Base-by-base conservation (phyloP, 306 rosid species). In the Citrullus mucosospermus region DNA sequence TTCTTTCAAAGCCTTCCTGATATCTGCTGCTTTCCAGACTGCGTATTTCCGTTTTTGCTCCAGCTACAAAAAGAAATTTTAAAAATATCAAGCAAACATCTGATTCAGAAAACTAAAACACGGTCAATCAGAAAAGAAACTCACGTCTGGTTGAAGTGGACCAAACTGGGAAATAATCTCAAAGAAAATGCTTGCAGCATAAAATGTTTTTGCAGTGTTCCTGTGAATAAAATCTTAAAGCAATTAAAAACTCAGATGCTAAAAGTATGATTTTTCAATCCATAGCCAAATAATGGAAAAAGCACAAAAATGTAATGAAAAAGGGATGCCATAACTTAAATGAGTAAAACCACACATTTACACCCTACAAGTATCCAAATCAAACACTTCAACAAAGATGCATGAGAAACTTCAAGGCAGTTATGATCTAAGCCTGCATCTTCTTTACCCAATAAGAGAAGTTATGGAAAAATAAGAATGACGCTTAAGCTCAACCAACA, bases 31-130 rank as follows among this genome's bases (percentile, higher is more conserved):
- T 91, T 96, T 96, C 99, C 99, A 96, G 71, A 50, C 94, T 74
- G 99, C 97, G 77, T 96, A 96, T 85, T 96, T 96, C 88, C 92
- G 98, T 79, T 96, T 96, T 91, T 96, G 92, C 89, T 96, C 99
- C 79, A 96, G 89, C 99, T 96, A 89, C 79, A 79, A 85, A 78
- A 83, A 82, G 81, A 71, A 78, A 55, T 62, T 82, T 71, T 0
- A 53, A 32, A 78, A 75, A 80, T 77, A 77, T 78, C 56, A 43
- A 62, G 68, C 58, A 53, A 78, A 39, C 82, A 32, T 59, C 39
- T 20, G 34, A 8, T 14, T 53, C 61, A 79, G 72, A 76, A n/a
- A 28, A 59, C 53, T 28, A 30, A 20, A 77, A 22, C 62, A 83
- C 79, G 56, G 70, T 53, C 53, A 53, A 73, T 50, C 62, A 58